Percentiles rank a stretch among this genome's conserved stretches.
Conservation (phyloP, 1,139 yeast genomes). For the Suhomyces bribrorum region DNA sequence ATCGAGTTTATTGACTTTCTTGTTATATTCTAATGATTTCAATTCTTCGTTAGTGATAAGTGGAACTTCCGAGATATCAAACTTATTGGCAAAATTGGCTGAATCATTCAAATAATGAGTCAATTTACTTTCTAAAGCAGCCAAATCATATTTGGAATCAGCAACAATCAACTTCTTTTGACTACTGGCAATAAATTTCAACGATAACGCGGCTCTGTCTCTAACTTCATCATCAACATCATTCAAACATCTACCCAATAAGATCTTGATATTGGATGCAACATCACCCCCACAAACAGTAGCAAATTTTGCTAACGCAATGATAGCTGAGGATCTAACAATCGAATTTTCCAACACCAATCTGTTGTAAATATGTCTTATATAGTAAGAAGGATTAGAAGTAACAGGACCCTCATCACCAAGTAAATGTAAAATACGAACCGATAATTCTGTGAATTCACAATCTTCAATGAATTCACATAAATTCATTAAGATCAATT, state of each 20-base stretch:
- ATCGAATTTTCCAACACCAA: slow-evolving; percentile 94
- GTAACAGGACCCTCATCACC: slow-evolving; percentile 96
- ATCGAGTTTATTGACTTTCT: slow-evolving; percentile 56
- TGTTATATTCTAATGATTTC: slow-evolving; percentile 58
- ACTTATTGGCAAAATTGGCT: slow-evolving; percentile 60
- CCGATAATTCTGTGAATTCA: slow-evolving; percentile 91
- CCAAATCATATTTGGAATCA: slow-evolving; percentile 68
- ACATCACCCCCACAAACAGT: slow-evolving; percentile 71
- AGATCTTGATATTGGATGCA: slow-evolving; percentile 67
- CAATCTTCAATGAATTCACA: slow-evolving; percentile 99
- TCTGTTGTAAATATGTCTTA: slow-evolving; percentile 94
- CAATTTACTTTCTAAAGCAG: slow-evolving; percentile 75
- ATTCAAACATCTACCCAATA: slow-evolving; percentile 78
- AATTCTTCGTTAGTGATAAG: slow-evolving; percentile 63
- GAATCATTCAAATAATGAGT: slow-evolving; percentile 67
- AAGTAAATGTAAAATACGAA: slow-evolving; percentile 82
- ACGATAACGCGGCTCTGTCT: slow-evolving; percentile 90
- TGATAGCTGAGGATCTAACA: slow-evolving; percentile 93
- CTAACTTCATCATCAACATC: slow-evolving; percentile 97
- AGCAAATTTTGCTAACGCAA: slow-evolving; percentile 90
- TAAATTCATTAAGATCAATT: slow-evolving; percentile 78
- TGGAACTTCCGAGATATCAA: slow-evolving; percentile 71
- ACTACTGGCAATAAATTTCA: slow-evolving; percentile 60
- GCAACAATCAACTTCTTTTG: slow-evolving; percentile 64
- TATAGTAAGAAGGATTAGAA: slow-evolving; percentile 82